Evolutionary conservation across 2,329 filamentous ascomycete species (phyloP), one percentile per base, ranked within the genome.

Genomic region (Aspergillus novoparasiticus): DNA sequence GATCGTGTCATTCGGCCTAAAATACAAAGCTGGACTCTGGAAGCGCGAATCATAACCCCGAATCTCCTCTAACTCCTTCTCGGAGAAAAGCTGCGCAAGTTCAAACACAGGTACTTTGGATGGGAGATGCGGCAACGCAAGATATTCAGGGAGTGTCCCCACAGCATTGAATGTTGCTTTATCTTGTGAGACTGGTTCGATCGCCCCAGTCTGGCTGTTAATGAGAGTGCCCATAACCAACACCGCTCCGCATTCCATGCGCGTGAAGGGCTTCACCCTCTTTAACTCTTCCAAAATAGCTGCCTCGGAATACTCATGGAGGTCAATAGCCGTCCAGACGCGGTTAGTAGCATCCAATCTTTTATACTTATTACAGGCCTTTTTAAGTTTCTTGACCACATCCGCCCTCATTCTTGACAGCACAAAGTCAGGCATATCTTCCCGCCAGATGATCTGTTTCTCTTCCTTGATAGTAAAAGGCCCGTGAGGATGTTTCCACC

Each of bases 341-440:
- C 69, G 68, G 59, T 68, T 63, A 8, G 58, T 9, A 19, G 63
- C 66, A 54, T 66, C 66, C 19, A 68, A 48, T 34, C 58, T 43
- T 58, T 71, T 61, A 48, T 68, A 66, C 48, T 59, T 60, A 46
- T 74, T 56, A 67, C 66, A 72, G 23, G 66, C 72, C 63, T 72
- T 77, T 45, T 74, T 72, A 51, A 85, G 64, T n/a, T 74, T 72
- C 58, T 73, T 76, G 9, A 75, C 54, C 0, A 77, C 72, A 11
- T 76, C 71, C 51, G 70, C 73, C 23, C 76, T 75, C 71, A 84
- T 72, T 53, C 76, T 64, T 8, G 65, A 67, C 0, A 81, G 66
- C 4, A 84, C 68, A 53, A 82, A 76, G 3, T 76, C 72, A 4
- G 80, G 70, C 79, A 84, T 83, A 68, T 85, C 81, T 57, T 79